phyloP scores from a whole-genome alignment of 805 yeast species.

The Wickerhamomyces chaumierensis region DNA sequence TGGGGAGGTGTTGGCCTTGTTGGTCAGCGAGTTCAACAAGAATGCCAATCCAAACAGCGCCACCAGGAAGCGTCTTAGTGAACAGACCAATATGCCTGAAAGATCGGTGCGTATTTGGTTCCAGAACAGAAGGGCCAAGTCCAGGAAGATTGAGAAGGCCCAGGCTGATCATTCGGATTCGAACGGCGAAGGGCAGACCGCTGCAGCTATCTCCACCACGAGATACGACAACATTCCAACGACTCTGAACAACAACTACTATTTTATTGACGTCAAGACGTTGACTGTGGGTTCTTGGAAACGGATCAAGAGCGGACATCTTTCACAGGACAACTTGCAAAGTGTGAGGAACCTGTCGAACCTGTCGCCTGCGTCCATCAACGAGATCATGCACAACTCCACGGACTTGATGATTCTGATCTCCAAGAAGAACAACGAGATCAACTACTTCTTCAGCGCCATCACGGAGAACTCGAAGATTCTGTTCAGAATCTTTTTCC shows the following conservation, averaged over 20 bases:
- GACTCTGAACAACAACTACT: conserved; percentile 52
- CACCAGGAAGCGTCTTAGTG: conserved; percentile 57
- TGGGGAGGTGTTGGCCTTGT: conserved; percentile 65
- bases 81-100: conserved; percentile 71
- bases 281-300: conserved; percentile 77
- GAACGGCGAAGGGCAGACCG: not conserved
- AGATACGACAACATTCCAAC: conserved; percentile 36
- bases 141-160: conserved; percentile 52
- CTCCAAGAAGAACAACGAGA: conserved; percentile 58
- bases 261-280: conserved; percentile 55
- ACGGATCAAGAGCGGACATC: conserved; percentile 55
- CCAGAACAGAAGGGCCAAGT: conserved; percentile 77
- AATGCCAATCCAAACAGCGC: conserved; percentile 73
- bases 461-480: conserved; percentile 52
- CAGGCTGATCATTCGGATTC: conserved; percentile 15
- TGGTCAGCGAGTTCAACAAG: conserved; percentile 55
- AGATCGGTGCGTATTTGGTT: conserved; percentile 90
- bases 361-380: conserved; percentile 55
- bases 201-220: conserved; percentile 5
- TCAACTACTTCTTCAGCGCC: conserved; percentile 72
- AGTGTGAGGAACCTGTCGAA: conserved; percentile 39
- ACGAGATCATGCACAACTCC: conserved; percentile 47
- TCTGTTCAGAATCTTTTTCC: conserved; percentile 62
- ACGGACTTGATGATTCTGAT: conserved; percentile 64
- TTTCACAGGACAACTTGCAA: conserved; percentile 23